These are phyloP conservation scores for Blastomyces emzantsi DNA, from an alignment of 2,329 filamentous ascomycete species.

Conservation along the genomic window DNA sequence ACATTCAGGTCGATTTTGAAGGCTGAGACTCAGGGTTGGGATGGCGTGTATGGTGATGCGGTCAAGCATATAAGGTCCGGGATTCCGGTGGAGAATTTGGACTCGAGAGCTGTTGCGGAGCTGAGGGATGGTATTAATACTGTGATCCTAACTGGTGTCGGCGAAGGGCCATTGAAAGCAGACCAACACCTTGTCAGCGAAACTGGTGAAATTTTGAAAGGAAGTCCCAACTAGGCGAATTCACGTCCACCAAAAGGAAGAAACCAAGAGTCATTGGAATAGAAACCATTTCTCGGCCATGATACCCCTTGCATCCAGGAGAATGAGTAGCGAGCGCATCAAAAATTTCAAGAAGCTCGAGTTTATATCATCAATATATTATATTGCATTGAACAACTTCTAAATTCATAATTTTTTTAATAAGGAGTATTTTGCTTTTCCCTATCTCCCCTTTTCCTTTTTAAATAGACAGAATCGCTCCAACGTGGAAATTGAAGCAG, in stretches of 20 bases:
- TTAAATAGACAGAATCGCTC: background rate
- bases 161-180: slow-evolving; percentile 75
- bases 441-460: background rate
- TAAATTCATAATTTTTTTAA: background rate
- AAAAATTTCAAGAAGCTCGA: background rate
- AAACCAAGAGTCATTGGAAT: slow-evolving; percentile 2
- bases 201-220: slow-evolving; percentile 44
- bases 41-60: slow-evolving; percentile 50
- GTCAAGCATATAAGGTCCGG: slow-evolving; percentile 45
- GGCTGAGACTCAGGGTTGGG: slow-evolving; percentile 44
- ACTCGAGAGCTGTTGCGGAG: slow-evolving; percentile 46
- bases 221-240: slow-evolving; percentile 15
- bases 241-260: background rate
- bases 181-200: slow-evolving; percentile 66
- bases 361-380: background rate
- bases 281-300: slow-evolving; percentile 1
- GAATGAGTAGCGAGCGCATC: slow-evolving; percentile 1
- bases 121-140: slow-evolving; percentile 74
- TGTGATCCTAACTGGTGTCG: slow-evolving; percentile 85
- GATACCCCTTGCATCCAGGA: slow-evolving; percentile 6
- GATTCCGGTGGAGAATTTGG: slow-evolving; percentile 53
- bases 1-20: slow-evolving; percentile 69
- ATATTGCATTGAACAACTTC: background rate
- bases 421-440: background rate
- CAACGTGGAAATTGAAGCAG: background rate